These are phyloP conservation scores for Adansonia rubrostipa DNA, from an alignment of 441 rosid genomes.

Conservation along the genomic window DNA sequence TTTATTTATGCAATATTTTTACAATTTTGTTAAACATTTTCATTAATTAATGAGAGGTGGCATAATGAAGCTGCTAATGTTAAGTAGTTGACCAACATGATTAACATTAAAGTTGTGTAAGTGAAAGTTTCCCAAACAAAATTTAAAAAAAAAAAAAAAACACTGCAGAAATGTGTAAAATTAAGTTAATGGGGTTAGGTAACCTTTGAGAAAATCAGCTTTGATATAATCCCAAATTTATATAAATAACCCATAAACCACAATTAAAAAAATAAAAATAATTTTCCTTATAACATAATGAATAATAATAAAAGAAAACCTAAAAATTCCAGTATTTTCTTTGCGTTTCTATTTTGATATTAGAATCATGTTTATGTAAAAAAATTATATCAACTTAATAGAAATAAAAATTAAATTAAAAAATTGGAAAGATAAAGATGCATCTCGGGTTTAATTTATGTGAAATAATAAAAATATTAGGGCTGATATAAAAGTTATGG, in stretches of 20 bases:
- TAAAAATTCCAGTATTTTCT: too few species aligned
- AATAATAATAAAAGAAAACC: too few species aligned
- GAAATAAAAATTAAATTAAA: too few species aligned
- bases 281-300: neutral
- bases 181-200: conserved; percentile 20
- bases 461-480: too few species aligned
- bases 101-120: neutral
- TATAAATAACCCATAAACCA: neutral
- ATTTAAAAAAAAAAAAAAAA: neutral
- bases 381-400: too few species aligned
- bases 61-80: neutral
- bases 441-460: too few species aligned
- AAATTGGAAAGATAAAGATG: neutral
- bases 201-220: conserved; percentile 5
- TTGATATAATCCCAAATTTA: neutral
- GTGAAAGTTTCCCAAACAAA: neutral
- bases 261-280: neutral
- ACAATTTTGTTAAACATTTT: neutral
- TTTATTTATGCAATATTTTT: neutral
- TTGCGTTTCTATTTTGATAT: too few species aligned
- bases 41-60: neutral
- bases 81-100: neutral
- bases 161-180: too few species aligned
- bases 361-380: too few species aligned
- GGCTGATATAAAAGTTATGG: too few species aligned